A percentile compares a stretch with the other conserved stretches of the same genome.
Conservation (phyloP, 306 rosid genomes). For the Sindora glabra region DNA sequence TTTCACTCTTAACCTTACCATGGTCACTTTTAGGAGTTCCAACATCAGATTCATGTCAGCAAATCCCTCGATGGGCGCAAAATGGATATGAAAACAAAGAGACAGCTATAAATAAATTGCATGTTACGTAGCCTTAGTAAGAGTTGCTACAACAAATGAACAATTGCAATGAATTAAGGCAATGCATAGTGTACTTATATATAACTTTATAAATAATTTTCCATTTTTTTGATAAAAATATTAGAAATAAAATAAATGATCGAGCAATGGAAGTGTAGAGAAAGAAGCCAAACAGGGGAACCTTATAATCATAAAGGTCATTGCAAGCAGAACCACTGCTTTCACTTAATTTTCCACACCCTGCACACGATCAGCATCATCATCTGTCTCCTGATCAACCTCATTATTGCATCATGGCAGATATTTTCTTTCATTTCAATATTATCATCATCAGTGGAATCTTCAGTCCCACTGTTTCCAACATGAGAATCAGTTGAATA, state of each 20-base stretch:
- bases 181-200: too few species aligned
- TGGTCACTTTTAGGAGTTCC: constrained; percentile 43
- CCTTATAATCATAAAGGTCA: constrained; percentile 66
- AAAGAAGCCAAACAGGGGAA: constrained; percentile 12
- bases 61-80: constrained; percentile 29
- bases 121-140: too few species aligned
- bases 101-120: too few species aligned
- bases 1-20: constrained; percentile 32
- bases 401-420: constrained; percentile 52
- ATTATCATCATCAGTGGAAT: constrained; percentile 47
- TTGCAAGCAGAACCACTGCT: constrained; percentile 63
- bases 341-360: constrained; percentile 59
- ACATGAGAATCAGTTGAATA: constrained; percentile 61
- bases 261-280: background rate
- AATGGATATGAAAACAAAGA: background rate
- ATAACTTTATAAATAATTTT: too few species aligned
- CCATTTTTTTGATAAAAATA: too few species aligned
- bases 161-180: too few species aligned
- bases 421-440: constrained; percentile 43
- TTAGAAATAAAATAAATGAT: background rate
- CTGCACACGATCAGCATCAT: constrained; percentile 43
- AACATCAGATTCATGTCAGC: constrained; percentile 41
- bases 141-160: too few species aligned
- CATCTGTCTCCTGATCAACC: constrained; percentile 51
- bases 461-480: constrained; percentile 54